These are phyloP conservation scores for Aspergillus fumigatiaffinis DNA, from an alignment of 2,329 filamentous ascomycete genomes.

Conservation along the genomic window DNA sequence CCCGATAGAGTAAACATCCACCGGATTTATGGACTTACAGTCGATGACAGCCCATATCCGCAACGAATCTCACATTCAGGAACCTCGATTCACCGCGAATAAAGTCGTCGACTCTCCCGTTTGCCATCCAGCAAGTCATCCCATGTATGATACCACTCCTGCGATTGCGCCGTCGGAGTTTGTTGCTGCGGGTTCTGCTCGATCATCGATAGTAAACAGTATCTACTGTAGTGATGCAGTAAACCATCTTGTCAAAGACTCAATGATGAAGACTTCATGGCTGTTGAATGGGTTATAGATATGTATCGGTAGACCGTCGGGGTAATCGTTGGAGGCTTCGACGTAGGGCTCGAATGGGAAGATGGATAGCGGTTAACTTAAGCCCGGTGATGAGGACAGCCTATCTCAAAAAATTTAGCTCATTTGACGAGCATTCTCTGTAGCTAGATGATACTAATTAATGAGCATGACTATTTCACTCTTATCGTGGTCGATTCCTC, in stretches of 20 bases:
- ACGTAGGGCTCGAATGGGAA: neutral
- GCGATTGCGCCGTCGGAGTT: neutral
- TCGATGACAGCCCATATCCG: no score
- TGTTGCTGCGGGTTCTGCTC: neutral
- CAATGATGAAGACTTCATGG: neutral
- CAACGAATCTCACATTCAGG: no score
- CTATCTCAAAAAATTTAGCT: neutral
- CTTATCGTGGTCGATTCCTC: neutral
- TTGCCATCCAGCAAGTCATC: no score
- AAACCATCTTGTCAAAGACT: neutral
- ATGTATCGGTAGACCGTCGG: neutral
- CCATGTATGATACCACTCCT: neutral
- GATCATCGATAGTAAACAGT: neutral
- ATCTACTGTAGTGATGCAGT: neutral
- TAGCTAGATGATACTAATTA: no score
- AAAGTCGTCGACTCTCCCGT: no score
- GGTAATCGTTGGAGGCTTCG: neutral
- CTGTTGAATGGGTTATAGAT: neutral
- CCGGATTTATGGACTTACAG: neutral
- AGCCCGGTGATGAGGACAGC: neutral
- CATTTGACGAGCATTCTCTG: no score
- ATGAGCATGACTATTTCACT: no score
- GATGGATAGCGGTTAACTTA: neutral
- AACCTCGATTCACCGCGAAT: no score
- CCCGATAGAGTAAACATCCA: neutral